phyloP scores from a whole-genome alignment of 2,329 filamentous ascomycete species.

The Cryphonectria parasitica region DNA sequence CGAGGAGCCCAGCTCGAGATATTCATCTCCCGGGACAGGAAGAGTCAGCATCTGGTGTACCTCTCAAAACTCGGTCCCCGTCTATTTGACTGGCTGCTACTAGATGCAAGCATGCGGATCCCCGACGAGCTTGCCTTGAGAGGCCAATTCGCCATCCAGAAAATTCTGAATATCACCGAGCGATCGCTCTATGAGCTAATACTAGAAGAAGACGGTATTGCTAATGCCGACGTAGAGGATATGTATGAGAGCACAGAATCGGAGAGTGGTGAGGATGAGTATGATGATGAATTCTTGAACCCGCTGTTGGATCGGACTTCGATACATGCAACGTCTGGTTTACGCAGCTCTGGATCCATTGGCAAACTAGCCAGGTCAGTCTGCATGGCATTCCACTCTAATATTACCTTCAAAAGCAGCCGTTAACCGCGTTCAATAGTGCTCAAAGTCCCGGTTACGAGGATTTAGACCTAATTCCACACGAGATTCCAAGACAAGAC shows the following conservation, averaged over 20 bases:
- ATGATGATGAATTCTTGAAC: neutral
- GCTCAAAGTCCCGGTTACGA: neutral
- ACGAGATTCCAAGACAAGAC: neutral
- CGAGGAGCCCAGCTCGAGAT: constrained; percentile 36
- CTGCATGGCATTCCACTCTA: neutral
- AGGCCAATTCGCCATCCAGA: constrained; percentile 16
- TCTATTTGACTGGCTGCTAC: constrained; percentile 43
- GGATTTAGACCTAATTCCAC: neutral
- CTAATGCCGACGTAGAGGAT: neutral
- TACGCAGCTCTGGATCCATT: neutral
- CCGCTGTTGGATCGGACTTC: neutral
- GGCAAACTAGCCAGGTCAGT: neutral
- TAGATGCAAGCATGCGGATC: constrained; percentile 31
- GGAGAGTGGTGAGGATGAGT: neutral
- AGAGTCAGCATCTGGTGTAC: constrained; percentile 38
- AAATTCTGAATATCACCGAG: neutral
- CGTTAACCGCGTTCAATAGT: neutral
- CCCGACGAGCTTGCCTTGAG: constrained; percentile 1
- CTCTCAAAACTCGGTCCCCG: constrained; percentile 34
- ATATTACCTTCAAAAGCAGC: neutral
- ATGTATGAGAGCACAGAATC: neutral
- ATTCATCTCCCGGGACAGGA: constrained; percentile 39
- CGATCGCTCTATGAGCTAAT: neutral
- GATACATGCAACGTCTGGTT: neutral
- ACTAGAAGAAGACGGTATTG: constrained; percentile 32